Conservation (phyloP, 176 grass and related monocot species). For the Raddia guianensis region DNA sequence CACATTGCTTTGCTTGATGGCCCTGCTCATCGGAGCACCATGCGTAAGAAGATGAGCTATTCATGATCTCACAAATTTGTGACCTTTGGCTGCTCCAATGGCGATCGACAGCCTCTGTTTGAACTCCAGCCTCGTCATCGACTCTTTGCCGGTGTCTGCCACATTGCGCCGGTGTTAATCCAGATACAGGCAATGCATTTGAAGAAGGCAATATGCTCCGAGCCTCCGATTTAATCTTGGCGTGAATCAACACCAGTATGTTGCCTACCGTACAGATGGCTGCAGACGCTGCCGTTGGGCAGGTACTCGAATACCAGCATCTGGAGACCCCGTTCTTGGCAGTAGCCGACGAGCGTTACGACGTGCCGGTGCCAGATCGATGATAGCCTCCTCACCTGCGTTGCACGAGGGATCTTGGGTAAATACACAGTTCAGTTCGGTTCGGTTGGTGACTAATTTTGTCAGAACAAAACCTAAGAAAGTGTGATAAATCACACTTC, state of each 20-base stretch:
- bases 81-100: constrained; percentile 93
- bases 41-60: neutral
- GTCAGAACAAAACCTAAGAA: too few species aligned
- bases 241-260: neutral
- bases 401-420: neutral
- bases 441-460: too few species aligned
- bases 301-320: constrained; percentile 91
- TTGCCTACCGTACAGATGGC: constrained; percentile 76
- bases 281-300: constrained; percentile 82
- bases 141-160: constrained; percentile 59
- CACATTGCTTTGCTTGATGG: neutral
- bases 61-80: neutral
- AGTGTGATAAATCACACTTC: too few species aligned
- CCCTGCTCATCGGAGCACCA: neutral
- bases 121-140: constrained; percentile 78
- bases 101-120: constrained; percentile 92
- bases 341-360: constrained; percentile 82
- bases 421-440: neutral
- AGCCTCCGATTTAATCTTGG: too few species aligned
- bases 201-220: neutral
- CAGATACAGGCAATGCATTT: neutral
- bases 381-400: constrained; percentile 67
- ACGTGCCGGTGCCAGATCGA: constrained; percentile 87
- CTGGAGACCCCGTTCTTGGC: constrained; percentile 77
- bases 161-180: neutral